Conservation (phyloP, 331 rosid genomes). For the Rosa hybrid region DNA sequence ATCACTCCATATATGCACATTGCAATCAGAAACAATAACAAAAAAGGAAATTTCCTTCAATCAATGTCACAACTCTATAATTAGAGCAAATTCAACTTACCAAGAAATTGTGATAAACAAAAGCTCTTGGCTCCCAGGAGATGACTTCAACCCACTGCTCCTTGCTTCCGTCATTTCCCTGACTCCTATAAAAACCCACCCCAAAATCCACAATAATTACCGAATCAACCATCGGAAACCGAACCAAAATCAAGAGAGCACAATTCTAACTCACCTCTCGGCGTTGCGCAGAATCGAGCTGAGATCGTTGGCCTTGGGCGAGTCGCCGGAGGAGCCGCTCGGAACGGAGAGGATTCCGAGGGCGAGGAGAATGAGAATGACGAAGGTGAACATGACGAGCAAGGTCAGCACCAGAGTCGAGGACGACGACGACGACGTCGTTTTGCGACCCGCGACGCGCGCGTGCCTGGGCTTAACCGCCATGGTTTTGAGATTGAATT, state of each 20-base stretch:
- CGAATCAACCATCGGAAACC: not conserved
- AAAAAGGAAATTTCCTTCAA: not conserved
- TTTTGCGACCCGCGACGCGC: conserved; percentile 65
- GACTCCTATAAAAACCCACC: conserved; percentile 23
- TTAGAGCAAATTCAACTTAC: conserved; percentile 25
- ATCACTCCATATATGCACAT: not conserved
- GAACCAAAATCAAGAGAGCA: not conserved
- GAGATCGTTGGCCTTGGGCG: conserved; percentile 78
- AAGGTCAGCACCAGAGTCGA: conserved; percentile 56
- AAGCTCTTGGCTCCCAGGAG: conserved; percentile 99
- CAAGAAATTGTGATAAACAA: conserved; percentile 89
- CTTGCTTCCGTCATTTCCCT: conserved; percentile 42
- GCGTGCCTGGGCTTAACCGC: conserved; percentile 55
- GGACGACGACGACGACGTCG: conserved; percentile 49
- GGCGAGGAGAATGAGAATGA: conserved; percentile 73
- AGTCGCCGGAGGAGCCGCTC: conserved; percentile 53
- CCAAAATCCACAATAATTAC: conserved; percentile 13
- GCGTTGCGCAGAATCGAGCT: conserved; percentile 62
- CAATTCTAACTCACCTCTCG: conserved; percentile 33
- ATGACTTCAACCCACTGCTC: conserved; percentile 89
- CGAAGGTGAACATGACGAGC: conserved; percentile 73
- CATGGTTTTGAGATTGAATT: conserved; percentile 35
- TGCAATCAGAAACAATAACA: not conserved
- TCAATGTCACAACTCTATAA: not conserved
- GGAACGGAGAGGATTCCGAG: conserved; percentile 86